phyloP scores from a whole-genome alignment of 1,284 basidiomycete genomes.

The Apiotrichum laibachii region DNA sequence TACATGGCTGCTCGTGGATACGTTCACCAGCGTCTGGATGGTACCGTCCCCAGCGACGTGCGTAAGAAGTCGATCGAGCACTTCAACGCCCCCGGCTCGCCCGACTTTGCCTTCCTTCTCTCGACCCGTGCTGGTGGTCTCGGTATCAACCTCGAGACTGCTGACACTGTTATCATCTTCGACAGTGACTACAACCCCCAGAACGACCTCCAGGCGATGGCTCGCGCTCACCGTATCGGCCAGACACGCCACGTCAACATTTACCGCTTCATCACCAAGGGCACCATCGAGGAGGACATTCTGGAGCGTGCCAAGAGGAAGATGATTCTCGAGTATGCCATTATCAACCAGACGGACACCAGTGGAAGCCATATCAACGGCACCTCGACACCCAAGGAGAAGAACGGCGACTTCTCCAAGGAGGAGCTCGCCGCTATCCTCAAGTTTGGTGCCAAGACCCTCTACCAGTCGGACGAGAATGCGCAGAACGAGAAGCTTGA shows the following conservation, averaged over 20 bases:
- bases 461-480: constrained; percentile 95
- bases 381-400: constrained; percentile 71
- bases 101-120: constrained; percentile 77
- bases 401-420: constrained; percentile 80
- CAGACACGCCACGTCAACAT: constrained; percentile 98
- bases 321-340: constrained; percentile 99
- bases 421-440: constrained; percentile 98
- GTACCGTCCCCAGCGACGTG: constrained; percentile 69
- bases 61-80: constrained; percentile 81
- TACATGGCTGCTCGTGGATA: constrained; percentile 90
- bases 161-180: constrained; percentile 98
- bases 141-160: constrained; percentile 97
- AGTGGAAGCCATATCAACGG: constrained; percentile 93
- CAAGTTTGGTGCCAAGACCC: constrained; percentile 97
- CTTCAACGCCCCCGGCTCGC: constrained; percentile 70
- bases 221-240: constrained; percentile 92
- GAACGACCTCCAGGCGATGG: constrained; percentile 99
- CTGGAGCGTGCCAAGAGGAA: constrained; percentile 97
- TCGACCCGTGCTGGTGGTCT: constrained; percentile 96
- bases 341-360: constrained; percentile 99
- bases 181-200: constrained; percentile 78
- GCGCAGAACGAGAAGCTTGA: constrained; percentile 94
- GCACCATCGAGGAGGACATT: constrained; percentile 98
- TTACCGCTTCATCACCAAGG: constrained; percentile 95
- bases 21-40: constrained; percentile 75